Evolutionary conservation across 2,329 filamentous ascomycete genomes (phyloP), one percentile per base, ranked within the genome.

Genomic region (Gaeumannomyces tritici): DNA sequence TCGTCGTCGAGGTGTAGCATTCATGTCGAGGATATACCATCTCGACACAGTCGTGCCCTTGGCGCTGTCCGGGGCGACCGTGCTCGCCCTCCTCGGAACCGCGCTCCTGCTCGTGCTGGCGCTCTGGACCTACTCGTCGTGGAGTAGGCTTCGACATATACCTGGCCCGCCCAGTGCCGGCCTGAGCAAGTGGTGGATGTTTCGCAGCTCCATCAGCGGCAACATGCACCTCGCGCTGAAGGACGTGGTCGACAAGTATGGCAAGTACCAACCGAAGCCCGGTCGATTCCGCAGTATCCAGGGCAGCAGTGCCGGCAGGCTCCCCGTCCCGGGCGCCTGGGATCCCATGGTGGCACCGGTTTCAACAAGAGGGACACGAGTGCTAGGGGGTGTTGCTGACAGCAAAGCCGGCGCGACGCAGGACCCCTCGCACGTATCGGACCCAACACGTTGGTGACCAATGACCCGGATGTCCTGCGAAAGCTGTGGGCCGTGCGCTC

Each of bases 401-500:
- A 21, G 18, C 9, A n/a, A 8, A 21, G 18, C 18, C 42, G 2
- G 42, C 42, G 42, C 42, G n/a, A 51, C 31, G 33, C 61, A 70
- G 69, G 68, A 29, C 64, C 67, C 42, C 62, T 70, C 51, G 63
- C 67, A 18, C 68, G 69, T 62, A 64, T 70, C 57, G 69, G 67
- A 8, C 69, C 69, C 59, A 71, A 71, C 59, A 63, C 65, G 18
- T 64, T 71, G 58, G 67, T 69, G 8, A 70, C 69, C 42, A 66
- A 68, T 60, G 68, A 71, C 33, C 67, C 68, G 18, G 68, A 69
- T 9, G 66, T 68, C 15, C 64, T 71, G 26, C 69, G 68, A 24
- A 65, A 65, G 15, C 70, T 75, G 65, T 74, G 71, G 63, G 71
- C 69, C 26, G 72, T 70, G 47, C 73, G 73, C 21, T 75, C 74